Conservation (phyloP, 306 rosid genomes). For the Pachyrhizus erosus region DNA sequence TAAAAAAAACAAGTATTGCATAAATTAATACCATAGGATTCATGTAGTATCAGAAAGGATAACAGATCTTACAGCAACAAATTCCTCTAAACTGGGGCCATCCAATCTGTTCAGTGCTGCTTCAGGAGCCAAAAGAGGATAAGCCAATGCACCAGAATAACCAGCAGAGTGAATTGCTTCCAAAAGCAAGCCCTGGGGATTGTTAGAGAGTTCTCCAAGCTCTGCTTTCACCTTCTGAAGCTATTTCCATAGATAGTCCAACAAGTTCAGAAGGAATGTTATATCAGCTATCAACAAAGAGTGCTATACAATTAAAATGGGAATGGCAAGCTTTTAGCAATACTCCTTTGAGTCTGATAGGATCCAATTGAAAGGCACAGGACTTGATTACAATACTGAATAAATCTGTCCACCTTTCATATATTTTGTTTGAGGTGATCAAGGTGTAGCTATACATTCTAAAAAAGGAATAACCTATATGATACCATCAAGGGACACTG, state of each 20-base stretch:
- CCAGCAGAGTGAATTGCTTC: constrained; percentile 97
- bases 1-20: not conserved
- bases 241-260: constrained; percentile 52
- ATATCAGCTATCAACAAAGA: constrained; percentile 26
- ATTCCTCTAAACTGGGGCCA: constrained; percentile 71
- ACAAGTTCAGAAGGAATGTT: constrained; percentile 40
- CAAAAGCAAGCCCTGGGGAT: constrained; percentile 94
- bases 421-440: constrained; percentile 7
- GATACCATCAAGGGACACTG: not conserved
- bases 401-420: constrained; percentile 16
- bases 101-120: constrained; percentile 69
- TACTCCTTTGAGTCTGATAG: not conserved
- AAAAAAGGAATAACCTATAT: constrained; percentile 18
- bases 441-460: not conserved
- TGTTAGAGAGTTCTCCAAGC: constrained; percentile 76
- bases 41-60: constrained; percentile 44
- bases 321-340: constrained; percentile 1
- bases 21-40: constrained; percentile 27
- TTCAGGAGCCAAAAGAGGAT: constrained; percentile 95
- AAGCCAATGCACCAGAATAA: constrained; percentile 87
- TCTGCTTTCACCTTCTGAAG: constrained; percentile 81
- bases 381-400: not conserved
- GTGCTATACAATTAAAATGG: constrained; percentile 23
- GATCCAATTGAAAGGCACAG: constrained; percentile 13
- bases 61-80: constrained; percentile 76